phyloP scores from a whole-genome alignment of 2,329 filamentous ascomycete species.

The Nannizzia gypsea region DNA sequence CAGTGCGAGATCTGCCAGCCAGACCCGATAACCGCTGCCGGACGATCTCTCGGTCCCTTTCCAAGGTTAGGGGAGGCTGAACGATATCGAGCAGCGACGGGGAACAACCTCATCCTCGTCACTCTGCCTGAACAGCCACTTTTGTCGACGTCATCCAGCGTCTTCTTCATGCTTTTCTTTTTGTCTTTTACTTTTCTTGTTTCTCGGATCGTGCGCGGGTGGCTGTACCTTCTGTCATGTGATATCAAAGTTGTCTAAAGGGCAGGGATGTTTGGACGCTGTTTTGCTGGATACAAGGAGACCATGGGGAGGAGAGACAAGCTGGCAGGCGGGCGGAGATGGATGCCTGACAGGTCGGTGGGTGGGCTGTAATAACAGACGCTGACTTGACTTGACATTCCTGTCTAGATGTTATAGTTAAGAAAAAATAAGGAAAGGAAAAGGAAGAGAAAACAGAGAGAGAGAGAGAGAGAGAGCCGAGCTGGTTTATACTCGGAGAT shows the following conservation, averaged over 20 bases:
- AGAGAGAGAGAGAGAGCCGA: neutral
- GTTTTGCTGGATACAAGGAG: no score
- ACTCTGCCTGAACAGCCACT: neutral
- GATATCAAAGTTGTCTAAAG: neutral
- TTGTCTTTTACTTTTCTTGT: no score
- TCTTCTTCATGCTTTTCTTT: no score
- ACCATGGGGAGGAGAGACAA: neutral
- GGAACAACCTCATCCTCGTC: no score
- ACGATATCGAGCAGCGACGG: no score
- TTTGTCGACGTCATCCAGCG: neutral
- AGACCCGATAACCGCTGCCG: no score
- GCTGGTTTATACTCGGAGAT: neutral
- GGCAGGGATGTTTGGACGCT: no score
- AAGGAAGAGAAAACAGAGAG: neutral
- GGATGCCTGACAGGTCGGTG: no score
- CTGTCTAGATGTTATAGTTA: neutral
- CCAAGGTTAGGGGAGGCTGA: no score
- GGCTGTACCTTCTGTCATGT: neutral
- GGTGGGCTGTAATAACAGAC: neutral
- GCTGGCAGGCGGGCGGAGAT: neutral
- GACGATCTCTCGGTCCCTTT: no score
- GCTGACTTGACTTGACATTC: neutral
- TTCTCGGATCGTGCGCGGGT: neutral
- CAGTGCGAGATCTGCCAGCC: no score
- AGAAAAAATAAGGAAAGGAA: neutral